Evolutionary conservation across 2,329 filamentous ascomycete species (phyloP), one percentile per base, ranked within the genome.

Genomic region (Hymenoscyphus repandus): DNA sequence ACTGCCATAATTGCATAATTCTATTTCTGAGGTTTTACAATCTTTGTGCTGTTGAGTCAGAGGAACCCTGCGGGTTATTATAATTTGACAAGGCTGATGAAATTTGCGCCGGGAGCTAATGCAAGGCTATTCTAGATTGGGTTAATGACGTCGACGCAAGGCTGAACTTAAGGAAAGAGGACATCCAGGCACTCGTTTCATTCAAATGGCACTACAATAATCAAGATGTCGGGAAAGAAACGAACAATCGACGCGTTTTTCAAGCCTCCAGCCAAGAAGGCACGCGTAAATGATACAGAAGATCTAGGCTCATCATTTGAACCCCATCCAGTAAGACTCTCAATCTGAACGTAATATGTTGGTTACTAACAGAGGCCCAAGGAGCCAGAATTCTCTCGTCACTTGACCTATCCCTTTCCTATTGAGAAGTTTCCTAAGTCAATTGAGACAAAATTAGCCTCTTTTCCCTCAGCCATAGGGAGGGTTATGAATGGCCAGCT

Each of bases 201-300:
- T 37, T 7, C 41, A 44, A 7, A 17, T 37, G 11, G 11, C 3
- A 13, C 10, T 37, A 37, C 10, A 27, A 38, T 42, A 11, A 12
- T 44, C 32, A 44, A 13, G 18, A 64, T 64, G 62, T 51, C 61
- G 11, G 44, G 50, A 64, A 70, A 69, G 46, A 83, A 85, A 63
- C 75, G 85, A 50, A 87, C 85, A 0, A 72, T 90, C 1, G 83
- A 89, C 54, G 70, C 77, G 10, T 90, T 89, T 70, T 89, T 90
- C 67, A 71, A 72, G 30, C 74, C 77, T 1, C 63, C 71, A 18
- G 53, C 64, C 3, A 74, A 78, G 59, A 73, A 70, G 55, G 47
- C 56, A 18, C 60, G 62, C 18, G 51, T 70, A 3, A 54, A 50
- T 36, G 58, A 58, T 37, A 41, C 37, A 10, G 37, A 43, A 45